Evolutionary conservation across 2,329 filamentous ascomycete genomes (phyloP).

Genomic region (Hyphodiscus sp.): DNA sequence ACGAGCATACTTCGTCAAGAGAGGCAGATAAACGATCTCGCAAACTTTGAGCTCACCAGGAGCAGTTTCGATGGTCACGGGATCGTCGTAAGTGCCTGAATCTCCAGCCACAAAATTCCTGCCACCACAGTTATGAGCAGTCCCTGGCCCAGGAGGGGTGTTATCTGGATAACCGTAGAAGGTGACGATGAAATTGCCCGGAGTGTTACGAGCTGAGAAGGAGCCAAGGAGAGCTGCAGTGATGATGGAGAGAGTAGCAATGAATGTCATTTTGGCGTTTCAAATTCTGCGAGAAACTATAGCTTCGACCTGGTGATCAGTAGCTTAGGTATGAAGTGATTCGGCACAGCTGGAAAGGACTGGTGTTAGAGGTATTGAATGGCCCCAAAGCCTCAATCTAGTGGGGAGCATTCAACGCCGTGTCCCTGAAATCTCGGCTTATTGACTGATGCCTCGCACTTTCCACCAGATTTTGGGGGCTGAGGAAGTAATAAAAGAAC

Average conservation of each 20-base stretch:
- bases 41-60: constrained; percentile 35
- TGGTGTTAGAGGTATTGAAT: too few relatives aligned
- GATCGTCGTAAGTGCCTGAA: constrained; percentile 36
- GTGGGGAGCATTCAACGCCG: too few relatives aligned
- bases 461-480: too few relatives aligned
- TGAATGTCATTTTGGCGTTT: not conserved
- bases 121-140: constrained; percentile 33
- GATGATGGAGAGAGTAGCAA: not conserved
- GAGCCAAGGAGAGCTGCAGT: not conserved
- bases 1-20: constrained; percentile 37
- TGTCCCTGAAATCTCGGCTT: too few relatives aligned
- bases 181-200: constrained; percentile 29
- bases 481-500: too few relatives aligned
- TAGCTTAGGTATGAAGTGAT: too few relatives aligned
- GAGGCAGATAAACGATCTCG: constrained; percentile 40
- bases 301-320: too few relatives aligned
- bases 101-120: constrained; percentile 33
- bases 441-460: too few relatives aligned
- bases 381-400: too few relatives aligned
- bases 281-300: not conserved
- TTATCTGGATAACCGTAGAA: constrained; percentile 38
- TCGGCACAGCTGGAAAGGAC: too few relatives aligned
- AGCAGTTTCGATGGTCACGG: constrained; percentile 38
- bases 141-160: constrained; percentile 31
- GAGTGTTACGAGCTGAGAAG: constrained; percentile 18